Evolutionary conservation across 164 flowering plant species (phyloP), one percentile per base, ranked within the genome.

Genomic region (Echeveria elegans): DNA sequence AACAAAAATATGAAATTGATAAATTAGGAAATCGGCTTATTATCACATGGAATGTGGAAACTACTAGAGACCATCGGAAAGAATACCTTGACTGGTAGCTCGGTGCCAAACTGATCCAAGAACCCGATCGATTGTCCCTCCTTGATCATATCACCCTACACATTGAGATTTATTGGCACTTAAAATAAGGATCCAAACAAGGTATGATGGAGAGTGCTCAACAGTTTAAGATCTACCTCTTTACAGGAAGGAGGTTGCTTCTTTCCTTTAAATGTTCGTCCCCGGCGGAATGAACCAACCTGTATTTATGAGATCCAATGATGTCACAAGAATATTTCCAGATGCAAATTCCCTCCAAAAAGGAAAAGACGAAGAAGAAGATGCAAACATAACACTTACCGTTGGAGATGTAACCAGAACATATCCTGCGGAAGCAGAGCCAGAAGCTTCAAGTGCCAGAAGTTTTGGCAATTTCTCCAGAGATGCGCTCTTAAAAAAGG

Each of bases 251-350:
- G 98, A 69, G 93, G 91, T 56, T 71, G 91, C 78, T 76, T 88
- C 75, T 82, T 85, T 73, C 95, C 96, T 80, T 89, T 94, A 66
- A 83, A 69, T 29, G 83, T 84, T 77, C 89, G 83, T 64, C 83
- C 88, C 67, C 90, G 83, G 68, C 83, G 76, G 79, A 89, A 89
- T 72, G 83, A 73, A n/a, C 97, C 98, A 76, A 94, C 97, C 98
- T 93, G 77, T 6, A 7, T 53, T 61, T 64, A 61, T 56, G 47
- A 67, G 64, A 12, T 24, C 29, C 36, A 56, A 28, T 29, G 32
- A 29, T 52, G 28, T 6, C 58, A 52, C 12, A 12, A 23, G 58
- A 21, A 52, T n/a, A n/a, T n/a, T n/a, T n/a, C n/a, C n/a, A n/a
- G n/a, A n/a, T n/a, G n/a, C n/a, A n/a, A n/a, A n/a, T n/a, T n/a